Conservation (phyloP, 2,329 filamentous ascomycete genomes). For the Trichoderma sp. region DNA sequence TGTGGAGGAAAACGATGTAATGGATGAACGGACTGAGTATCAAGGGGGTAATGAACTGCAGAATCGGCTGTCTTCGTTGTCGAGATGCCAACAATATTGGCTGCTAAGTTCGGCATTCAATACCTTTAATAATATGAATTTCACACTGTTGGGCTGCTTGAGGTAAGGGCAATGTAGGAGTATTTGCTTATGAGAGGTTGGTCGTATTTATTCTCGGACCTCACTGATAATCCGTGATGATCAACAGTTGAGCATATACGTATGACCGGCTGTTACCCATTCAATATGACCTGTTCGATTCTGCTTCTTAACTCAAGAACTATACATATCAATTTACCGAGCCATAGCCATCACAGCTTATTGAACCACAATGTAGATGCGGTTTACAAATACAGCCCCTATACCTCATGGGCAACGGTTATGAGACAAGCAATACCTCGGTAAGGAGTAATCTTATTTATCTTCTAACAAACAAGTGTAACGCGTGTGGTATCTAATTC, state of each 20-base stretch:
- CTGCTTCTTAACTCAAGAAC: not conserved
- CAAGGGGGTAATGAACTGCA: not conserved
- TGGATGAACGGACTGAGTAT: not conserved
- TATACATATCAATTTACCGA: not conserved
- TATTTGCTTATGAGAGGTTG: not conserved
- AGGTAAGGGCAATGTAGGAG: fast-evolving
- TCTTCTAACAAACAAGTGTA: not conserved
- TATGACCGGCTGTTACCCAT: too few relatives aligned
- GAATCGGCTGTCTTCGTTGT: not conserved
- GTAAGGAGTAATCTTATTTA: not conserved
- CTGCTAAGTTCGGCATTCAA: not conserved
- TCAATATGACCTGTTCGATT: not conserved
- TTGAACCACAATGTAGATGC: not conserved
- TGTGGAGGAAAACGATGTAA: not conserved
- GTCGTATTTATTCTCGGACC: not conserved
- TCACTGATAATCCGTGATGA: not conserved
- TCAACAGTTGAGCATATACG: not conserved
- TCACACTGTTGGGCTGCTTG: not conserved
- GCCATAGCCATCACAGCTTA: not conserved
- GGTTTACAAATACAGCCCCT: not conserved
- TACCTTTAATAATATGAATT: not conserved
- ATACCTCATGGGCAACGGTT: not conserved
- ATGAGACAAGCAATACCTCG: not conserved
- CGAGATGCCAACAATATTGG: not conserved
- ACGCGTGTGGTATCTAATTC: not conserved